Conservation (phyloP, 805 yeast genomes). For the Saturnispora quitensis region DNA sequence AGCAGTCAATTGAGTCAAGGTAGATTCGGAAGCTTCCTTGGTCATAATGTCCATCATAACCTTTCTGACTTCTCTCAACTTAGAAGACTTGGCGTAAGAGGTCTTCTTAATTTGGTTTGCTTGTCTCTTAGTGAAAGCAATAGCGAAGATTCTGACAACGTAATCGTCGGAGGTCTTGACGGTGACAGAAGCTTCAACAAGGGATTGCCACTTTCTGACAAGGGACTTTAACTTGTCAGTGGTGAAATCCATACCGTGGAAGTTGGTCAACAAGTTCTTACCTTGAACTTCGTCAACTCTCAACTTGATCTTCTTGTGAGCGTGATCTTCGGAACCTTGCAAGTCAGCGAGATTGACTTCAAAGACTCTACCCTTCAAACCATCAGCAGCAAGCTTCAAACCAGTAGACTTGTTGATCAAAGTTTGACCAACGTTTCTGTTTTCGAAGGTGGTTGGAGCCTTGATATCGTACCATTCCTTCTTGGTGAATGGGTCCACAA, state of each 20-base stretch:
- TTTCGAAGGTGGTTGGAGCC: constrained; percentile 98
- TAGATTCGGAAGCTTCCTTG: constrained; percentile 91
- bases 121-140: constrained; percentile 98
- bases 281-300: constrained; percentile 99
- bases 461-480: constrained; percentile 98
- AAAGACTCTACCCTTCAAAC: constrained; percentile 94
- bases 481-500: constrained; percentile 98
- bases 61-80: constrained; percentile 95
- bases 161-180: constrained; percentile 97
- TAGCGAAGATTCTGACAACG: constrained; percentile 91
- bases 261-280: constrained; percentile 96
- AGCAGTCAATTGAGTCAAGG: constrained; percentile 92
- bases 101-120: constrained; percentile 96
- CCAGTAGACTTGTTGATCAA: constrained; percentile 97
- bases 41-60: constrained; percentile 93
- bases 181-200: constrained; percentile 96
- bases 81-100: constrained; percentile 95
- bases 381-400: constrained; percentile 95
- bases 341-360: constrained; percentile 95
- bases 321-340: constrained; percentile 98
- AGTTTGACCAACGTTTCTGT: constrained; percentile 98
- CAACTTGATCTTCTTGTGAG: constrained; percentile 93
- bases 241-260: constrained; percentile 98
- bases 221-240: constrained; percentile 95
- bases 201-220: constrained; percentile 98